Conservation (phyloP, 1,284 basidiomycete species). For the Ceratobasidium sp. region DNA sequence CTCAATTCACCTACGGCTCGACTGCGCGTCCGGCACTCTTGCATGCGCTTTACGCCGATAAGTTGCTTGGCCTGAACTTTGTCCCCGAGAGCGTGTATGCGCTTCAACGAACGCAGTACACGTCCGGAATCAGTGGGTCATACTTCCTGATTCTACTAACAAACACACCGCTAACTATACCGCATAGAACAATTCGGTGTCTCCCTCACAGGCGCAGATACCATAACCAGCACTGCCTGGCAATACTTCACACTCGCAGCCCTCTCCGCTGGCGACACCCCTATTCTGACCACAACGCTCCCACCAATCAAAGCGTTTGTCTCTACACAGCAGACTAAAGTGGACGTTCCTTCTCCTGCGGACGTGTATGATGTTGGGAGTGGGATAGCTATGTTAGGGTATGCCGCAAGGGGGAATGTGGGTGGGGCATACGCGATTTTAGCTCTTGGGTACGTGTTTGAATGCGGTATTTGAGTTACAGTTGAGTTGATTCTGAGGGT, state of each 20-base stretch:
- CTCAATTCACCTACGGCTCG: constrained; percentile 21
- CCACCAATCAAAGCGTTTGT: constrained; percentile 22
- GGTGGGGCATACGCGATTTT: constrained; percentile 17
- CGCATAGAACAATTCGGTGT: constrained; percentile 26
- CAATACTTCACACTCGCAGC: constrained; percentile 32
- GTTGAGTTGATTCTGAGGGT: background rate
- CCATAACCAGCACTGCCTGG: constrained; percentile 14
- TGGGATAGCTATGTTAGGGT: constrained; percentile 5
- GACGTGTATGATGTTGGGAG: constrained; percentile 29
- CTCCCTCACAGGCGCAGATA: constrained; percentile 3
- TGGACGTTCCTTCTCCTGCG: constrained; percentile 5
- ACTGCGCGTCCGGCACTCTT: constrained; percentile 9
- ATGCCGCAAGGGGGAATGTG: constrained; percentile 5
- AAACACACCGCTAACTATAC: background rate
- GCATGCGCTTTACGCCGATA: constrained; percentile 24
- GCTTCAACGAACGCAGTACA: constrained; percentile 14
- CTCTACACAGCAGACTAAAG: background rate
- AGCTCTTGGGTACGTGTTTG: constrained; percentile 10
- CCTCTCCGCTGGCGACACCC: background rate
- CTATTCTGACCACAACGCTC: background rate
- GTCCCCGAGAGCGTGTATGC: constrained; percentile 30
- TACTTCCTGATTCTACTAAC: background rate
- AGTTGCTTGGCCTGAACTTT: constrained; percentile 33
- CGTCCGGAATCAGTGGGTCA: constrained; percentile 12
- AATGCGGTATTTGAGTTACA: background rate